phyloP scores from a whole-genome alignment of 352 stramenopile genomes.

The Phytophthora niederhauseri region DNA sequence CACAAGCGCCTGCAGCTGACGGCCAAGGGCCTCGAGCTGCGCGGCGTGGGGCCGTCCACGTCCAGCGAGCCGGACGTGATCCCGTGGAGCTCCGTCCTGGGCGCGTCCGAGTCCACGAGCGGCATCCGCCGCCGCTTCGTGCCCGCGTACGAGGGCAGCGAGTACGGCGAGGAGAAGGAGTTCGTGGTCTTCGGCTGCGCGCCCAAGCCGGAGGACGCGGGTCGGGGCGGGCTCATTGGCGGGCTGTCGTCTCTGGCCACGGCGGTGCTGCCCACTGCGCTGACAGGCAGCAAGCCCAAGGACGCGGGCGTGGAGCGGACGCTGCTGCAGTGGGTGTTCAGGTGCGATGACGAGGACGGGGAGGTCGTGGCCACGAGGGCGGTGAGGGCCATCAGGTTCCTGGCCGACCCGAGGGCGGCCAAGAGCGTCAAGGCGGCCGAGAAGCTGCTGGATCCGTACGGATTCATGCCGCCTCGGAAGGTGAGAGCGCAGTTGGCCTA shows the following conservation, averaged over 20 bases:
- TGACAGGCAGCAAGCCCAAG: slow-evolving; percentile 25
- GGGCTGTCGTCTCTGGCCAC: slow-evolving; percentile 32
- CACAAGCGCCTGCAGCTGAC: slow-evolving; percentile 40
- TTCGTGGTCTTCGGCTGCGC: slow-evolving; percentile 45
- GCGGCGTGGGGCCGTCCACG: slow-evolving; percentile 6
- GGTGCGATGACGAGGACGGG: slow-evolving; percentile 36
- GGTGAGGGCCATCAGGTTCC: slow-evolving; percentile 48
- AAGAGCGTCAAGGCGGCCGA: slow-evolving; percentile 26
- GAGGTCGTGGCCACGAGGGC: slow-evolving; percentile 34
- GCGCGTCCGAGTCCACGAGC: slow-evolving; percentile 39
- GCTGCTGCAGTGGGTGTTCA: slow-evolving; percentile 59
- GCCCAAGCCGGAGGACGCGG: slow-evolving; percentile 18
- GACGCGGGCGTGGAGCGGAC: slow-evolving; percentile 29
- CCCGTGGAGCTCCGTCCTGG: slow-evolving; percentile 52
- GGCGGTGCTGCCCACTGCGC: slow-evolving; percentile 25
- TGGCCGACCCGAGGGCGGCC: slow-evolving; percentile 48
- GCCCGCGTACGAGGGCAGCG: slow-evolving; percentile 24
- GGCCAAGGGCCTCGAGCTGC: slow-evolving; percentile 44
- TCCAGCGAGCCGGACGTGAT: slow-evolving; percentile 35
- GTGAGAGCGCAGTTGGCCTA: neutral
- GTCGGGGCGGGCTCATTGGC: slow-evolving; percentile 22
- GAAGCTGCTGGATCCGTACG: slow-evolving; percentile 49
- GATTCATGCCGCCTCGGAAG: slow-evolving; percentile 28
- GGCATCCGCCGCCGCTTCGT: slow-evolving; percentile 31
- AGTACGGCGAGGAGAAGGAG: slow-evolving; percentile 33